Evolutionary conservation across 2,329 filamentous ascomycete species (phyloP).

Genomic region (Cucurbitaria berberidis): DNA sequence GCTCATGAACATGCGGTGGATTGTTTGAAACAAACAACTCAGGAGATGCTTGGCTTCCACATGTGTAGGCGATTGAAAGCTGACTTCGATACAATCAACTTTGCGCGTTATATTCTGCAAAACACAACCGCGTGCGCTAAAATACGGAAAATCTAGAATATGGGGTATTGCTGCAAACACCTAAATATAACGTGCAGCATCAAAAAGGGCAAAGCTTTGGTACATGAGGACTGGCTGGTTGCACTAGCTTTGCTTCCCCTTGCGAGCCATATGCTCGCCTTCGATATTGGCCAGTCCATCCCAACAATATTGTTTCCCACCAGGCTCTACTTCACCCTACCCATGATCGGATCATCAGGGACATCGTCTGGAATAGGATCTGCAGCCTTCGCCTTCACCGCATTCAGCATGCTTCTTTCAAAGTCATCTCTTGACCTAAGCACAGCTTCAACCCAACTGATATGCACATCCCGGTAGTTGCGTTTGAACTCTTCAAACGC

Average conservation of each 20-base stretch:
- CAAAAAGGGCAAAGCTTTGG: not conserved
- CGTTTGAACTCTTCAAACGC: slow-evolving; percentile 84
- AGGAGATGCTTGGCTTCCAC: too few species aligned
- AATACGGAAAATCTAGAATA: not conserved
- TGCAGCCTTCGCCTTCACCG: slow-evolving; percentile 86
- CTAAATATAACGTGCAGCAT: too few species aligned
- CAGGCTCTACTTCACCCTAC: slow-evolving; percentile 74
- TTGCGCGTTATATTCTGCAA: not conserved
- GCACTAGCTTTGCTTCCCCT: too few species aligned
- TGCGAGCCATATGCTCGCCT: not conserved
- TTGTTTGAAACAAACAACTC: too few species aligned
- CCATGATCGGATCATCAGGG: slow-evolving; percentile 88
- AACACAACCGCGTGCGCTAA: not conserved
- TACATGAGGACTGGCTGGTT: too few species aligned
- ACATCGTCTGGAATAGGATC: slow-evolving; percentile 78
- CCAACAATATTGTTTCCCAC: not conserved
- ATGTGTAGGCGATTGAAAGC: too few species aligned
- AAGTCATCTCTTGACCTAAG: slow-evolving; percentile 89
- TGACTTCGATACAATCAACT: too few species aligned
- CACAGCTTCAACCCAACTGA: slow-evolving; percentile 95
- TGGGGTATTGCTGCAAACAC: not conserved
- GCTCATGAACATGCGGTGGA: slow-evolving; percentile 3
- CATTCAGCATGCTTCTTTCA: slow-evolving; percentile 85
- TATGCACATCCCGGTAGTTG: slow-evolving; percentile 90
- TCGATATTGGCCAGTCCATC: not conserved